phyloP scores from a whole-genome alignment of 2,329 filamentous ascomycete species.

The Aureobasidium sp. region DNA sequence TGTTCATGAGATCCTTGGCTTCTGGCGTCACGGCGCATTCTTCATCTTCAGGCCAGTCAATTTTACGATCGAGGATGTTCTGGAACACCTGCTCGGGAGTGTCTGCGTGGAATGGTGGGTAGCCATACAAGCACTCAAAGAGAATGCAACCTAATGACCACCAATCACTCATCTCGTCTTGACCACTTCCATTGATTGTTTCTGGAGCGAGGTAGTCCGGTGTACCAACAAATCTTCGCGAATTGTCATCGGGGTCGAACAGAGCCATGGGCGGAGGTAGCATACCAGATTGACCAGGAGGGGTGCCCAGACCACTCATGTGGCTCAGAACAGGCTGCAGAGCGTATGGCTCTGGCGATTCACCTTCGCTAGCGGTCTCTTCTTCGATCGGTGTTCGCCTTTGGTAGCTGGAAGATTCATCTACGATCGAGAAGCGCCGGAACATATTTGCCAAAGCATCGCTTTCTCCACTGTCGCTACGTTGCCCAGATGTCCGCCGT shows the following conservation, averaged over 20 bases:
- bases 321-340: constrained; percentile 54
- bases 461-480: constrained; percentile 88
- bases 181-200: constrained; percentile 88
- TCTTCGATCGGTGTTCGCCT: constrained; percentile 63
- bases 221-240: constrained; percentile 88
- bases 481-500: constrained; percentile 67
- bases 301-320: constrained; percentile 47
- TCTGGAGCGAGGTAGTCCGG: constrained; percentile 96
- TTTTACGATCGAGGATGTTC: constrained; percentile 82
- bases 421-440: constrained; percentile 53
- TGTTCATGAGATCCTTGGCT: constrained; percentile 91
- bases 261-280: constrained; percentile 84
- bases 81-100: constrained; percentile 93
- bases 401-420: constrained; percentile 31
- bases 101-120: constrained; percentile 84
- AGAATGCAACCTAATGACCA: constrained; percentile 99
- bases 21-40: constrained; percentile 68
- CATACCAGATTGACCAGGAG: constrained; percentile 64
- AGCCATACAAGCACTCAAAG: constrained; percentile 91
- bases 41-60: constrained; percentile 84
- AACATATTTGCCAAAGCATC: constrained; percentile 80
- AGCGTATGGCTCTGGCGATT: constrained; percentile 66
- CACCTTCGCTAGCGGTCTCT: constrained; percentile 56
- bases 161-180: constrained; percentile 99
- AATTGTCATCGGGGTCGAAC: constrained; percentile 91